Evolutionary conservation across 1,284 basidiomycete species (phyloP).

Genomic region (Leccinum pallidistipes): DNA sequence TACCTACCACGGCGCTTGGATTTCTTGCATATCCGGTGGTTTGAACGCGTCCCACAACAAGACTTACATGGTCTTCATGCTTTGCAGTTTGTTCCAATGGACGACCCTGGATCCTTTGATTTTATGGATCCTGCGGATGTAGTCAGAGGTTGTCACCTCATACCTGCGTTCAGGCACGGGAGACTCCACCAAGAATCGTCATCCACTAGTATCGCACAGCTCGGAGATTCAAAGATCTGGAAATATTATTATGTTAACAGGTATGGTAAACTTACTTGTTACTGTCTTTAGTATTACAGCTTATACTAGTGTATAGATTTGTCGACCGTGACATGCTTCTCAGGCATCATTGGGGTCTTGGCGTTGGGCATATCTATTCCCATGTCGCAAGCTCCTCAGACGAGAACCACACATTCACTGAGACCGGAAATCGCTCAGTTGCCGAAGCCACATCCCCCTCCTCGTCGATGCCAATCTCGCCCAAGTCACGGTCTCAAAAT

Average conservation of each 20-base stretch:
- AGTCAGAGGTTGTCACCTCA: not conserved
- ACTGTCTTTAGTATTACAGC: not conserved
- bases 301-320: slow-evolving; percentile 5
- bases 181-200: not conserved
- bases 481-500: not conserved
- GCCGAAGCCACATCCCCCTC: not conserved
- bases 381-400: not conserved
- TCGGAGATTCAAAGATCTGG: not conserved
- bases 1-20: not conserved
- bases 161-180: not conserved
- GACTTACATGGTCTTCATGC: not conserved
- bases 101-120: not conserved
- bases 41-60: not conserved
- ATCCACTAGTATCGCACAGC: not conserved
- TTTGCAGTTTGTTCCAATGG: not conserved
- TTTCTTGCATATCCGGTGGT: not conserved
- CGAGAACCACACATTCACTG: not conserved
- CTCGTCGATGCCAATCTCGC: not conserved
- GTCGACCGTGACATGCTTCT: slow-evolving; percentile 11
- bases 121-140: not conserved
- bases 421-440: not conserved
- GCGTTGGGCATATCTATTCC: slow-evolving; percentile 1
- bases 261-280: not conserved
- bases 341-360: slow-evolving; percentile 5
- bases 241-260: not conserved